These are phyloP conservation scores for Trichoderma afroharzianum DNA, from an alignment of 2,329 filamentous ascomycete genomes.

Conservation along the genomic window DNA sequence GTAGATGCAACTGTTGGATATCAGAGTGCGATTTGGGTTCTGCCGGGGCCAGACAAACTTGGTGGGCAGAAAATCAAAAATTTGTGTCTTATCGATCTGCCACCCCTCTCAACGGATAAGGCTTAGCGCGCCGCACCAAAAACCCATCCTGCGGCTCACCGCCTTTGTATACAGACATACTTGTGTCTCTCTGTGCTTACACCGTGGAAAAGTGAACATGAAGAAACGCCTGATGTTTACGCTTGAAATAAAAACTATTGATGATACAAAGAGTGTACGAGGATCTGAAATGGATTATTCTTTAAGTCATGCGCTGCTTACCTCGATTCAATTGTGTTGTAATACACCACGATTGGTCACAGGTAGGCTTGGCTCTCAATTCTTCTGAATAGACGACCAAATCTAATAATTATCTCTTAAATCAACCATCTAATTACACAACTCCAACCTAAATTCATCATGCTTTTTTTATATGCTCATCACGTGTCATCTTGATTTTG, in stretches of 20 bases:
- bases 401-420: background rate
- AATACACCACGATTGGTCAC: background rate
- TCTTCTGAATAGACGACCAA: background rate
- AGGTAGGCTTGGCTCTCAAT: background rate
- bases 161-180: slow-evolving; percentile 29
- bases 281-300: background rate
- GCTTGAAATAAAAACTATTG: background rate
- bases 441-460: background rate
- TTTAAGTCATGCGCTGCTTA: background rate
- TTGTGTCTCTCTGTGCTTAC: background rate
- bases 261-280: background rate
- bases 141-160: slow-evolving; percentile 27
- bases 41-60: background rate
- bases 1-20: background rate
- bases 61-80: slow-evolving; percentile 35
- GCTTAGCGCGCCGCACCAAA: slow-evolving; percentile 26
- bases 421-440: rapidly evolving
- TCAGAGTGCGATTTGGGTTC: background rate
- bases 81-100: slow-evolving; percentile 39
- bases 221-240: background rate
- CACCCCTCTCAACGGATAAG: slow-evolving; percentile 33
- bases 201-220: background rate
- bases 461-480: background rate
- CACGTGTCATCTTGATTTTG: background rate
- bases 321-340: background rate